phyloP scores from a whole-genome alignment of 768 basidiomycete genomes.

The Russula abietina region DNA sequence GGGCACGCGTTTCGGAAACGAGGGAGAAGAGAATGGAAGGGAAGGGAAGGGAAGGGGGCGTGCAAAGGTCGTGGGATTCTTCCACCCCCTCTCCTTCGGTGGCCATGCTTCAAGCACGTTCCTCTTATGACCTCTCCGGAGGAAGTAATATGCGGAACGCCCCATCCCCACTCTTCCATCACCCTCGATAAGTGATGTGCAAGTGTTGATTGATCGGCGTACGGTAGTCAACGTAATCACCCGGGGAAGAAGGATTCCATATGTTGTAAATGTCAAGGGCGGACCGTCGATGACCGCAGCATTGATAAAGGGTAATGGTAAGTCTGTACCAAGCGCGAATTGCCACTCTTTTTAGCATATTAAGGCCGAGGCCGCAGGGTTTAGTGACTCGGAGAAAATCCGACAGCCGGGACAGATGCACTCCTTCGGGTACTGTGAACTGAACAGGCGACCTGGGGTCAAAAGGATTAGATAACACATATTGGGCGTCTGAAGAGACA shows the following conservation, averaged over 20 bases:
- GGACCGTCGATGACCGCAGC: neutral
- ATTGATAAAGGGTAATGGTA: neutral
- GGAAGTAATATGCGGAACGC: neutral
- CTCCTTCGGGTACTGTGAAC: neutral
- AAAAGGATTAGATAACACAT: neutral
- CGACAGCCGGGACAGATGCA: neutral
- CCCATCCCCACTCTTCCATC: neutral
- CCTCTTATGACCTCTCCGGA: neutral
- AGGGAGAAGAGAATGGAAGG: neutral
- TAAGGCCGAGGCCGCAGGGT: neutral
- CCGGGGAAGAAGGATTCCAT: neutral
- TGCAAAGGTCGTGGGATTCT: neutral
- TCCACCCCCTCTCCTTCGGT: too few relatives aligned
- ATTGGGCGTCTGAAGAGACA: neutral
- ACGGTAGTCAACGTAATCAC: neutral
- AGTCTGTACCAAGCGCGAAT: neutral
- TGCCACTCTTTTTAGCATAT: neutral
- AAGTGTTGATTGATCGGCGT: neutral
- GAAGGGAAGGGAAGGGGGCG: too few relatives aligned
- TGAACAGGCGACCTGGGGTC: neutral
- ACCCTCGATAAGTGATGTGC: neutral
- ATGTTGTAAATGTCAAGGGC: neutral
- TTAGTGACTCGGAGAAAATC: neutral
- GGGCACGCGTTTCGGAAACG: neutral
- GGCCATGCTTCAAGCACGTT: constrained; percentile 1